Conservation (phyloP, 768 basidiomycete species). For the Rhodotorula babjevae region DNA sequence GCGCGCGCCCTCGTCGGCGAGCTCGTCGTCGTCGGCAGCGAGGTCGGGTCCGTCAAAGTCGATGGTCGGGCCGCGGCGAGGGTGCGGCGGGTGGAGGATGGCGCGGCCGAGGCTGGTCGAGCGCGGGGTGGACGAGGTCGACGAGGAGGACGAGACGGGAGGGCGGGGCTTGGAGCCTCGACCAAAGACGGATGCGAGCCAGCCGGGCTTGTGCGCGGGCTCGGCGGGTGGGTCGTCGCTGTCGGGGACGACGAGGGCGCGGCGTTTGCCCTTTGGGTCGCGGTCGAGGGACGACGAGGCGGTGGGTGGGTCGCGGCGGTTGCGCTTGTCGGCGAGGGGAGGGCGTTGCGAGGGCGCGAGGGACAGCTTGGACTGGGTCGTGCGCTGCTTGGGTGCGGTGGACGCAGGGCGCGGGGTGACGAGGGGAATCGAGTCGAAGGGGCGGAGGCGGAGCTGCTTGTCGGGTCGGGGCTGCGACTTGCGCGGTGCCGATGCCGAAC, state of each 20-base stretch:
- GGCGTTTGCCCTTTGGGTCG: not conserved
- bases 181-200: not conserved
- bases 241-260: not conserved
- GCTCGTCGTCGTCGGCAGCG: not conserved
- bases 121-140: not conserved
- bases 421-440: conserved; percentile 6
- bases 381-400: not conserved
- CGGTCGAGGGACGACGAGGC: not conserved
- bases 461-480: not conserved
- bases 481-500: not conserved
- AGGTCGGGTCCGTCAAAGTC: not conserved
- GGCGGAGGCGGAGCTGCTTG: conserved; percentile 1
- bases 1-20: not conserved
- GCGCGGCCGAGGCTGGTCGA: not conserved
- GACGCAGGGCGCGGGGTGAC: conserved; percentile 5
- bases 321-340: not conserved
- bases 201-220: no score
- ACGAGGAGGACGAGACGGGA: not conserved
- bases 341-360: not conserved
- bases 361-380: not conserved
- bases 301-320: not conserved
- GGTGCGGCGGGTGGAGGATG: not conserved
- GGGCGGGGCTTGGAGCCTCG: not conserved
- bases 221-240: not conserved
- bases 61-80: not conserved